Conservation (phyloP, 192 early-diverging fungal species). For the Glomus cerebriforme region DNA sequence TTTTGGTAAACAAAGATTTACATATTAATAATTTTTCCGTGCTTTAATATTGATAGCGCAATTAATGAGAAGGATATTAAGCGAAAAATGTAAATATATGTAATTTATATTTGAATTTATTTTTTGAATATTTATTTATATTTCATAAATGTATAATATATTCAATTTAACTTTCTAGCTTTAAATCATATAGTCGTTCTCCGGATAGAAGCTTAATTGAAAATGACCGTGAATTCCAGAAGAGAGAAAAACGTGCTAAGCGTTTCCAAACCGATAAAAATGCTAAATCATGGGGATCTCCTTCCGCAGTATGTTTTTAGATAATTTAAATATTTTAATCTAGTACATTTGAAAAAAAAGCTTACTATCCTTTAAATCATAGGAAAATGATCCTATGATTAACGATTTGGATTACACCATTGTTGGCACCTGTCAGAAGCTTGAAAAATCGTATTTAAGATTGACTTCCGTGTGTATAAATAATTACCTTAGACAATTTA, state of each 20-base stretch:
- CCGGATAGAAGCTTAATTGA: neutral
- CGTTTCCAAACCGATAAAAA: conserved; percentile 39
- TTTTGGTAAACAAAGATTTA: neutral
- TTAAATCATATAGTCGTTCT: neutral
- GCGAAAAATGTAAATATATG: conserved; percentile 1
- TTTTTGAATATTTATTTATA: neutral
- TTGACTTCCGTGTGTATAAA: conserved; percentile 75
- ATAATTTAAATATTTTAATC: too few relatives aligned
- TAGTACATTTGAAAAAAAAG: neutral
- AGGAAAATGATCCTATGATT: conserved; percentile 56
- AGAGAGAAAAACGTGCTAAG: conserved; percentile 41
- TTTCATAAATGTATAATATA: conserved; percentile 19
- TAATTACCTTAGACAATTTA: neutral
- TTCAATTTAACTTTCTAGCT: neutral
- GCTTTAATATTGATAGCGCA: neutral
- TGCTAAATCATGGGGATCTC: conserved; percentile 9
- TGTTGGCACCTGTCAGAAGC: conserved; percentile 78
- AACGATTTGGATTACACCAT: conserved; percentile 84
- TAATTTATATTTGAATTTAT: neutral
- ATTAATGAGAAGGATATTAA: neutral
- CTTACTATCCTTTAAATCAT: conserved; percentile 23
- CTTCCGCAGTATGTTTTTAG: neutral
- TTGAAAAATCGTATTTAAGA: conserved; percentile 95
- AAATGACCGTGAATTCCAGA: conserved; percentile 38
- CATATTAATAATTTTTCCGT: neutral